Conservation (phyloP, 768 basidiomycete species). For the Amanita molliuscula region DNA sequence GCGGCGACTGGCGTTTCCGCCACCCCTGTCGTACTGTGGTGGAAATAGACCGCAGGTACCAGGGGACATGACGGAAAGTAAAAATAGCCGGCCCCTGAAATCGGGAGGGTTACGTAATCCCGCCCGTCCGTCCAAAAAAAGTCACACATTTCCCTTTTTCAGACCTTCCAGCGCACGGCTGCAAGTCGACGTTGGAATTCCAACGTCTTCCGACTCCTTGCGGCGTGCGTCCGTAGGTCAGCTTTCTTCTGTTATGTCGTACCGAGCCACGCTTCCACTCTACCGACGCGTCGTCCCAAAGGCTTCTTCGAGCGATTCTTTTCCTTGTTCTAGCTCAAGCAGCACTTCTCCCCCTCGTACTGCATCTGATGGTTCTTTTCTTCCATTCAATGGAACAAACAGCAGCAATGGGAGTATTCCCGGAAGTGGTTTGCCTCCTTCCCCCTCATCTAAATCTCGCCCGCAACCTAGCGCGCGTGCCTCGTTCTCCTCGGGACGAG, state of each 20-base stretch:
- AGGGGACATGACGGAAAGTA: constrained; percentile 12
- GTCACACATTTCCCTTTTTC: constrained; percentile 18
- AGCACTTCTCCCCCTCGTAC: constrained; percentile 14
- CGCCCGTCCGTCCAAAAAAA: constrained; percentile 10
- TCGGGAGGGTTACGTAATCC: too few species aligned
- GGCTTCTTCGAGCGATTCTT: not conserved
- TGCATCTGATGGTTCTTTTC: constrained; percentile 11
- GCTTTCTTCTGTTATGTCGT: not conserved
- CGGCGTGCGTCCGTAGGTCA: not conserved
- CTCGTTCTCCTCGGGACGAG: constrained; percentile 3
- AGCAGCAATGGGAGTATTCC: not conserved
- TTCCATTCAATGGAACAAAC: not conserved
- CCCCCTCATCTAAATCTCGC: constrained; percentile 7
- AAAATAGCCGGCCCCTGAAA: not conserved
- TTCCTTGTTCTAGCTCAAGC: not conserved
- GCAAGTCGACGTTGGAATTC: not conserved
- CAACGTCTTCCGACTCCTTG: not conserved
- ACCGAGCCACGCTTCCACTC: not conserved
- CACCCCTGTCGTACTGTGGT: constrained; percentile 50
- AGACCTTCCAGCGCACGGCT: constrained; percentile 6
- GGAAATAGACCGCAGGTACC: constrained; percentile 7
- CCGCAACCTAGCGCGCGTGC: not conserved
- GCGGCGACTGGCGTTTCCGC: constrained; percentile 63
- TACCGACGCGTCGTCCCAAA: not conserved
- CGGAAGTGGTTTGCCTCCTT: not conserved